Evolutionary conservation across 2,329 filamentous ascomycete species (phyloP).

Genomic region (Zasmidium citrigriseum): DNA sequence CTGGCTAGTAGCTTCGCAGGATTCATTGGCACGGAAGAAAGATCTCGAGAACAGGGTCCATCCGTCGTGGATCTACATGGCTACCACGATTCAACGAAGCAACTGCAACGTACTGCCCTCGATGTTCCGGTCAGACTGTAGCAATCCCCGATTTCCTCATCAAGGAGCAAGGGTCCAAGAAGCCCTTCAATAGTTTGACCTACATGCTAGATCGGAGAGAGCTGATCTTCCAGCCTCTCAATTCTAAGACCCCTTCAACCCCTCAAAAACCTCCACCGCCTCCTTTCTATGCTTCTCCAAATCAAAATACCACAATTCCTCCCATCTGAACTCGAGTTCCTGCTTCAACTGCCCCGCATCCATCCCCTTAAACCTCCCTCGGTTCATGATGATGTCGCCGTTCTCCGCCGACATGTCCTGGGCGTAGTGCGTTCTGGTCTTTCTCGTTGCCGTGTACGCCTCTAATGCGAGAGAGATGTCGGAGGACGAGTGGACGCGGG

Average conservation of each 20-base stretch:
- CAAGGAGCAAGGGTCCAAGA: too few relatives aligned
- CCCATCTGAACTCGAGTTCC: background rate
- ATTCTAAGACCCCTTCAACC: background rate
- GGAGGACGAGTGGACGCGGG: background rate
- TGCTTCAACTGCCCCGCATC: background rate
- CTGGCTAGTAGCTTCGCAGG: too few relatives aligned
- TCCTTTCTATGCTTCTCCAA: background rate
- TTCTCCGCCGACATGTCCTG: background rate
- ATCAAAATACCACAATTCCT: background rate
- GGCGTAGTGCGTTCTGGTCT: background rate
- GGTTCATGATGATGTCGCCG: background rate
- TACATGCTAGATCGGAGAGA: too few relatives aligned
- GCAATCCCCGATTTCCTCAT: too few relatives aligned
- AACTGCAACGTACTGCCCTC: too few relatives aligned
- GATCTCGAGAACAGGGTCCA: too few relatives aligned
- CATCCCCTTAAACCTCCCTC: background rate
- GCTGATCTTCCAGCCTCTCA: too few relatives aligned
- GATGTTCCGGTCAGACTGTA: too few relatives aligned
- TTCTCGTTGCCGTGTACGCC: background rate
- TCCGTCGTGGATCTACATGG: too few relatives aligned
- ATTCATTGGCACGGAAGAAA: too few relatives aligned
- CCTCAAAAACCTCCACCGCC: background rate
- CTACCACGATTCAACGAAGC: too few relatives aligned
- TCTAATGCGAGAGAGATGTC: background rate
- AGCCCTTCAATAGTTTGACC: too few relatives aligned